Conservation (phyloP, 129 eudicot species). For the Sambucus nigra region DNA sequence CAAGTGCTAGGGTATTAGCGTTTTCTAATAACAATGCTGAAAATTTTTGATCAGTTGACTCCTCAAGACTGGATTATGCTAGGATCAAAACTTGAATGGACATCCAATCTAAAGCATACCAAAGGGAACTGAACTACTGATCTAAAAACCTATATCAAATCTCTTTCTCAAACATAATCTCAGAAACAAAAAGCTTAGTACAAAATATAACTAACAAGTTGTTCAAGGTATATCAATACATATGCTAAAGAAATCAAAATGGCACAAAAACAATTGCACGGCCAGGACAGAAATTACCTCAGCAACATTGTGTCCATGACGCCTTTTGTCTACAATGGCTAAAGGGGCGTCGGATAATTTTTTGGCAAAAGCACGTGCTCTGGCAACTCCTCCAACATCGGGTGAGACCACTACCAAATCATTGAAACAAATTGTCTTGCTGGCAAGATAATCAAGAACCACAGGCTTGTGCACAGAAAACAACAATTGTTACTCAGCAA, state of each 20-base stretch:
- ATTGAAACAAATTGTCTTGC: constrained; percentile 61
- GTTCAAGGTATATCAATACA: too few species aligned
- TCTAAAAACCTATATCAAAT: too few species aligned
- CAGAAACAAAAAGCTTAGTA: too few species aligned
- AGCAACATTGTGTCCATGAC: constrained; percentile 83
- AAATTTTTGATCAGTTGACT: too few species aligned
- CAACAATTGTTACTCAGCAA: constrained; percentile 6
- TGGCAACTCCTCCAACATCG: constrained; percentile 97
- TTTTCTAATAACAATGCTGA: too few species aligned
- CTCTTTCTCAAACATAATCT: too few species aligned
- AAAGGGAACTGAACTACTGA: too few species aligned
- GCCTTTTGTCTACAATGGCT: constrained; percentile 93
- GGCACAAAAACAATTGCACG: background rate
- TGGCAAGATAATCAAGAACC: constrained; percentile 87
- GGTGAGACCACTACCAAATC: constrained; percentile 90
- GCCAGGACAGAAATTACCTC: constrained; percentile 40
- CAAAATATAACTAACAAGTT: too few species aligned
- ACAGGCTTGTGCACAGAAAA: constrained; percentile 56
- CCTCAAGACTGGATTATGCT: too few species aligned
- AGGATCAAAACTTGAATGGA: too few species aligned
- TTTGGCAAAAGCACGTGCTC: constrained; percentile 94
- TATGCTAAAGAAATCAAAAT: background rate
- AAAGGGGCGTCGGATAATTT: constrained; percentile 85
- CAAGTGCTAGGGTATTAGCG: too few species aligned
- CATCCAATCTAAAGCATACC: too few species aligned